Percentiles rank a stretch among this genome's conserved stretches.
phyloP scores from a whole-genome alignment of 441 rosid species.

The Theobroma grandiflorum region DNA sequence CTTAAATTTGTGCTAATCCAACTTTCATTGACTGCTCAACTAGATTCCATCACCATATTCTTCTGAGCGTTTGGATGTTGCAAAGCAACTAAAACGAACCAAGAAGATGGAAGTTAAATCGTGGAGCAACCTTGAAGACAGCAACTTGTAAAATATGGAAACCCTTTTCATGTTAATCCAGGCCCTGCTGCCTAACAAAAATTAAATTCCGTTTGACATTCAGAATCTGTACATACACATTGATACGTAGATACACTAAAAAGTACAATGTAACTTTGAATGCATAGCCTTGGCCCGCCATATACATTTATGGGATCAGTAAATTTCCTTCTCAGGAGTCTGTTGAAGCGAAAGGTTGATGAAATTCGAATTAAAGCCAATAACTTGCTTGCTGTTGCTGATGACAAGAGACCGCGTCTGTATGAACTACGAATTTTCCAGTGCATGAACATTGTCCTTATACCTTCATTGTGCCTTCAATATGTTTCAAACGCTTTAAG shows the following conservation, averaged over 20 bases:
- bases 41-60: slow-evolving; percentile 84
- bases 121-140: slow-evolving; percentile 57
- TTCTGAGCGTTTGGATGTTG: slow-evolving; percentile 58
- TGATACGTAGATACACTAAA: neutral
- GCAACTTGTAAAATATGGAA: slow-evolving; percentile 23
- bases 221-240: neutral
- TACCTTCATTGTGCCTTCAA: too few relatives aligned
- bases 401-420: neutral
- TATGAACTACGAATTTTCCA: too few relatives aligned
- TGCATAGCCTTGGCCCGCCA: neutral
- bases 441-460: too few relatives aligned
- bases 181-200: neutral
- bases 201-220: neutral
- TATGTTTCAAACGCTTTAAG: too few relatives aligned
- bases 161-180: slow-evolving; percentile 15
- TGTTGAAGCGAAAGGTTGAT: neutral
- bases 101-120: slow-evolving; percentile 60
- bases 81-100: slow-evolving; percentile 63
- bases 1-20: slow-evolving; percentile 20
- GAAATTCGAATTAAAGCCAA: neutral
- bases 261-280: neutral
- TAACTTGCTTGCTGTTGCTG: neutral
- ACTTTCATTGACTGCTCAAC: neutral
- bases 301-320: neutral
- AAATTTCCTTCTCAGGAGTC: neutral